phyloP scores from a whole-genome alignment of 2,329 filamentous ascomycete genomes.

The Helotiales sp. region DNA sequence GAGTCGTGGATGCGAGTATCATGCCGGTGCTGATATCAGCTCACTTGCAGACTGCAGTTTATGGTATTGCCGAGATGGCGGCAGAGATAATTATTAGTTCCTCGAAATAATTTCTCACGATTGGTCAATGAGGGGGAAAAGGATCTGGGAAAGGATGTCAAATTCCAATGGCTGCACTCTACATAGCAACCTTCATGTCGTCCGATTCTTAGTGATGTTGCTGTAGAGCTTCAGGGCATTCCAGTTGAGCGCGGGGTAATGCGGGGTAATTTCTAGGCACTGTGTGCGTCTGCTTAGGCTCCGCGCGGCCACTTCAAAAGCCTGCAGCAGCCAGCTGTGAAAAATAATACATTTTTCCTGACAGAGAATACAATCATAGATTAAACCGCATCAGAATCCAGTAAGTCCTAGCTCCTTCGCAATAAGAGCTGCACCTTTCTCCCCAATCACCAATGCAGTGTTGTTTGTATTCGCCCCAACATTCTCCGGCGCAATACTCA shows the following conservation, averaged over 20 bases:
- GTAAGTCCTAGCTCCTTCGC: conserved; percentile 42
- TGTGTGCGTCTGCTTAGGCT: too few species aligned
- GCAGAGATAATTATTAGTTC: conserved; percentile 28
- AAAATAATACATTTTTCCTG: too few species aligned
- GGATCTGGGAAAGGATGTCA: too few species aligned
- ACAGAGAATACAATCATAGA: too few species aligned
- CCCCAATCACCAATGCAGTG: conserved; percentile 47
- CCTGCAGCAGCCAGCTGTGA: too few species aligned
- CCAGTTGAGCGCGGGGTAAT: background rate
- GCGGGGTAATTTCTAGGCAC: background rate
- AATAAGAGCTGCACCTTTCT: conserved; percentile 46
- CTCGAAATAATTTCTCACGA: background rate
- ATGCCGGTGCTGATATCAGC: conserved; percentile 30
- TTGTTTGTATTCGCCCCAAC: conserved; percentile 51
- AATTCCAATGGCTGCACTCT: too few species aligned
- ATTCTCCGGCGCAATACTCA: conserved; percentile 46
- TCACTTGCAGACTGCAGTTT: conserved; percentile 31
- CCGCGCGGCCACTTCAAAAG: too few species aligned
- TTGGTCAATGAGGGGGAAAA: too few species aligned
- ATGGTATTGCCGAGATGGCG: conserved; percentile 36
- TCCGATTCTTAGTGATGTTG: too few species aligned
- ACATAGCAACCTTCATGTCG: too few species aligned
- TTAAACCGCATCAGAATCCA: background rate
- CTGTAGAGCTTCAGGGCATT: background rate
- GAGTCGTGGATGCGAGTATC: conserved; percentile 36